A percentile compares a stretch with the other conserved stretches of the same genome.
Conservation (phyloP, 768 basidiomycete species). For the Sutorius australiensis region DNA sequence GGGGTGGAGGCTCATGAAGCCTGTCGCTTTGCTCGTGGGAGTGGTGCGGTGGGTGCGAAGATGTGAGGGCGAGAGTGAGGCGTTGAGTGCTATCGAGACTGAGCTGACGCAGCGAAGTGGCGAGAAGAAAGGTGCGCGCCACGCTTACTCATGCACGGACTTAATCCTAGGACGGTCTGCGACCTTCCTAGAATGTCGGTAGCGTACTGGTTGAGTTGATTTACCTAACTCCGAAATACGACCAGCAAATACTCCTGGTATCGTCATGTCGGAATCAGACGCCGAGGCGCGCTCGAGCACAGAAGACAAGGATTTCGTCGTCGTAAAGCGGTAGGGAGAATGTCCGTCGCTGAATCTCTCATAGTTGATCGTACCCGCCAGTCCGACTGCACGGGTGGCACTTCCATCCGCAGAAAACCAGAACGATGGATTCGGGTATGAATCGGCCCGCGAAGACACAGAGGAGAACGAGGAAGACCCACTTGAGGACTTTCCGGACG, state of each 20-base stretch:
- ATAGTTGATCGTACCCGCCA: constrained; percentile 9
- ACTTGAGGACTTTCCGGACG: constrained; percentile 75
- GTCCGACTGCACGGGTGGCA: constrained; percentile 44
- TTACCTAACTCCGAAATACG: constrained; percentile 10
- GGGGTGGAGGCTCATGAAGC: too few species aligned
- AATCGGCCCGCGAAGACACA: constrained; percentile 40
- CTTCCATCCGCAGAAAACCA: constrained; percentile 35
- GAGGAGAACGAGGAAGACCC: constrained; percentile 59
- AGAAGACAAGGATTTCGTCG: constrained; percentile 22
- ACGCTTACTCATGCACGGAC: too few species aligned
- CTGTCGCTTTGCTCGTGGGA: too few species aligned
- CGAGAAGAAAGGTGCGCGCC: too few species aligned
- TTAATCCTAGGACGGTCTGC: too few species aligned
- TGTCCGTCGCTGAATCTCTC: neutral
- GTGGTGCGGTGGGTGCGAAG: too few species aligned
- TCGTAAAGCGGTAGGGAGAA: constrained; percentile 24
- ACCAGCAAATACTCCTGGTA: neutral
- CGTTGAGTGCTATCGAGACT: too few species aligned
- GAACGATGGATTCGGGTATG: constrained; percentile 32
- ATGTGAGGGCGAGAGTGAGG: too few species aligned
- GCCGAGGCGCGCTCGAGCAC: constrained; percentile 4
- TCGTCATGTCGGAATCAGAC: constrained; percentile 23
- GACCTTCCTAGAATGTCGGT: too few species aligned
- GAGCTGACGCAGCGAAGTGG: too few species aligned
- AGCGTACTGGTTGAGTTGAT: too few species aligned